Conservation (phyloP, 306 rosid genomes). For the Inga oerstediana region DNA sequence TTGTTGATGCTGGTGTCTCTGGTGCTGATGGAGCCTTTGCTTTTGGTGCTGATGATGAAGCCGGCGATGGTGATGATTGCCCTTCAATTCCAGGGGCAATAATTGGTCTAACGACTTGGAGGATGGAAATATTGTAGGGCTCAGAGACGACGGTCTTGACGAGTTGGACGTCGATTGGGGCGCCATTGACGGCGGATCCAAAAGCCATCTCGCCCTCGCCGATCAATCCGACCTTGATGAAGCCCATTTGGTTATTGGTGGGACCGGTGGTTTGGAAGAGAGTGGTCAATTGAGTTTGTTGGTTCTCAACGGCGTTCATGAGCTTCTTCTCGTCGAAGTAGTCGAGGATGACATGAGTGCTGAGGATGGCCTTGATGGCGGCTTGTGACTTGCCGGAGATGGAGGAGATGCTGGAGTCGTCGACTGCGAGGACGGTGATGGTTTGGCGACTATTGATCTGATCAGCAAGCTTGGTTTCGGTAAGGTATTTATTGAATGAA, state of each 20-base stretch:
- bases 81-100: constrained; percentile 46
- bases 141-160: constrained; percentile 42
- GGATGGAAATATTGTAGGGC: constrained; percentile 50
- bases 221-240: constrained; percentile 28
- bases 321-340: constrained; percentile 53
- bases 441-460: constrained; percentile 47
- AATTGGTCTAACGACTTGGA: constrained; percentile 47
- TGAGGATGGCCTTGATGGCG: constrained; percentile 36
- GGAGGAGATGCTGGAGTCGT: constrained; percentile 23
- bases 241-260: constrained; percentile 45
- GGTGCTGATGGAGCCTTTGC: not conserved
- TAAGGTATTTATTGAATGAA: constrained; percentile 43
- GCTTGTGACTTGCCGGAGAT: constrained; percentile 44
- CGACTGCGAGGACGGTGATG: constrained; percentile 55
- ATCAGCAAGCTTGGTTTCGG: constrained; percentile 55
- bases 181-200: constrained; percentile 45
- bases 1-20: not conserved
- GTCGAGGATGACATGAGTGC: constrained; percentile 42
- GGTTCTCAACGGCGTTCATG: not conserved
- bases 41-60: not conserved
- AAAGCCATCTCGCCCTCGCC: constrained; percentile 56
- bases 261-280: constrained; percentile 48
- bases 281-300: constrained; percentile 36
- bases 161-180: constrained; percentile 13
- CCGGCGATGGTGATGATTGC: not conserved